Evolutionary conservation across 495 filamentous ascomycete species (phyloP).

Genomic region (Letharia lupina): DNA sequence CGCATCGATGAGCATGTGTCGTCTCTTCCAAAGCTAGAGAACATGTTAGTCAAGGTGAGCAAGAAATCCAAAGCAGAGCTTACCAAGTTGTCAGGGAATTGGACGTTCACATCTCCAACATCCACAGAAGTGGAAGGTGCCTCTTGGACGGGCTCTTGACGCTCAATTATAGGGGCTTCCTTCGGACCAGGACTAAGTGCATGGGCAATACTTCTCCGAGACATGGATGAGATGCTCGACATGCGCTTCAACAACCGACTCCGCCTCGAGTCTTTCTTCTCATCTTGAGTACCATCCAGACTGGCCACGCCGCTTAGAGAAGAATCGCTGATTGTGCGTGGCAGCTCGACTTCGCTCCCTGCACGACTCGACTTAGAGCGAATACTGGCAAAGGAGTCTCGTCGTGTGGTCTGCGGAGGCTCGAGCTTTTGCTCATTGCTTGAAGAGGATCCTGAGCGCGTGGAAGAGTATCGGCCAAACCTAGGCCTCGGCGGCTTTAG

Average conservation of each 20-base stretch:
- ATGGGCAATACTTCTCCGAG: slow-evolving; percentile 52
- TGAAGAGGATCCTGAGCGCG: slow-evolving; percentile 25
- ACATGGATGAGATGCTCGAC: slow-evolving; percentile 54
- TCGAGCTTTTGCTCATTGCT: slow-evolving; percentile 23
- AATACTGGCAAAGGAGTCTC: slow-evolving; percentile 32
- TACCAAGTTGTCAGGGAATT: slow-evolving; percentile 79
- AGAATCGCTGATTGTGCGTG: slow-evolving; percentile 37
- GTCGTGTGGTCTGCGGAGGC: slow-evolving; percentile 18
- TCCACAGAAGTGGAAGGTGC: slow-evolving; percentile 42
- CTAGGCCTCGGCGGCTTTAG: slow-evolving; percentile 22
- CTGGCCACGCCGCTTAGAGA: slow-evolving; percentile 26
- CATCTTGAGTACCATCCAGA: slow-evolving; percentile 35
- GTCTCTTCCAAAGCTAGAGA: slow-evolving; percentile 70
- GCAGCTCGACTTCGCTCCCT: slow-evolving; percentile 32
- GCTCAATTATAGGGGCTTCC: slow-evolving; percentile 42
- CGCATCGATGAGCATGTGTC: slow-evolving; percentile 68
- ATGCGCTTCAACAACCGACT: slow-evolving; percentile 75
- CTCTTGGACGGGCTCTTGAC: slow-evolving; percentile 26
- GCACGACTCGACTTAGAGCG: slow-evolving; percentile 33
- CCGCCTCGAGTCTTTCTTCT: slow-evolving; percentile 59
- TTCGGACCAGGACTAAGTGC: slow-evolving; percentile 47
- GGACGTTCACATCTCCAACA: slow-evolving; percentile 84
- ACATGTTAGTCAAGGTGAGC: neutral
- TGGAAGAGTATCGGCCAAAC: slow-evolving; percentile 17
- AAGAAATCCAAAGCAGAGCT: slow-evolving; percentile 15